Conservation (phyloP, 2,329 filamentous ascomycete genomes). For the Fusarium pseudocircinatum region DNA sequence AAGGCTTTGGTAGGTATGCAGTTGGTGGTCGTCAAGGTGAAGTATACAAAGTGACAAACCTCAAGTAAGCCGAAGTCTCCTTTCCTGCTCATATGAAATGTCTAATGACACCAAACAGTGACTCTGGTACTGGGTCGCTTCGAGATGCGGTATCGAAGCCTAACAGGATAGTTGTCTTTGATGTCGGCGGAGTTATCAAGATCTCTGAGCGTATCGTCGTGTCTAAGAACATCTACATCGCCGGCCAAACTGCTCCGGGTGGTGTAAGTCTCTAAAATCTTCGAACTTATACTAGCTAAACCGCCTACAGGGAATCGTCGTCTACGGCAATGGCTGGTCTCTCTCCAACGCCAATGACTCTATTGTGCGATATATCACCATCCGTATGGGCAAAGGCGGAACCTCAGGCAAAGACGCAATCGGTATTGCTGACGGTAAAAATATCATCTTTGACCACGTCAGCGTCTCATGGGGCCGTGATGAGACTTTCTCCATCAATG, state of each 20-base stretch:
- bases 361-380: slow-evolving; percentile 64
- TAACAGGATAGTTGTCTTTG: slow-evolving; percentile 58
- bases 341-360: slow-evolving; percentile 62
- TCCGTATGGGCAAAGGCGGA: slow-evolving; percentile 63
- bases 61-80: slow-evolving; percentile 39
- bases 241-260: slow-evolving; percentile 60
- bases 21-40: slow-evolving; percentile 49
- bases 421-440: slow-evolving; percentile 61
- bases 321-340: slow-evolving; percentile 64
- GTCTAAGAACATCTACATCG: slow-evolving; percentile 55
- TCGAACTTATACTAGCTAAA: not conserved
- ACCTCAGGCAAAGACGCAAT: slow-evolving; percentile 64
- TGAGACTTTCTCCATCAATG: slow-evolving; percentile 64
- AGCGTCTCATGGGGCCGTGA: slow-evolving; percentile 65
- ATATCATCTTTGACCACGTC: slow-evolving; percentile 67
- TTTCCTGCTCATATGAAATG: not conserved
- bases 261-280: slow-evolving; percentile 47
- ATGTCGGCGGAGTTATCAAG: slow-evolving; percentile 58
- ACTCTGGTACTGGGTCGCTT: slow-evolving; percentile 51
- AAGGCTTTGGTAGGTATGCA: slow-evolving; percentile 44
- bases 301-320: slow-evolving; percentile 52
- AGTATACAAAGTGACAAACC: slow-evolving; percentile 50
- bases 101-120: slow-evolving; percentile 4
- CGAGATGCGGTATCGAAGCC: slow-evolving; percentile 52
- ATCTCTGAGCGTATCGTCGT: slow-evolving; percentile 57